phyloP scores from a whole-genome alignment of 2,329 filamentous ascomycete genomes.

The Alternaria novae-zelandiae region DNA sequence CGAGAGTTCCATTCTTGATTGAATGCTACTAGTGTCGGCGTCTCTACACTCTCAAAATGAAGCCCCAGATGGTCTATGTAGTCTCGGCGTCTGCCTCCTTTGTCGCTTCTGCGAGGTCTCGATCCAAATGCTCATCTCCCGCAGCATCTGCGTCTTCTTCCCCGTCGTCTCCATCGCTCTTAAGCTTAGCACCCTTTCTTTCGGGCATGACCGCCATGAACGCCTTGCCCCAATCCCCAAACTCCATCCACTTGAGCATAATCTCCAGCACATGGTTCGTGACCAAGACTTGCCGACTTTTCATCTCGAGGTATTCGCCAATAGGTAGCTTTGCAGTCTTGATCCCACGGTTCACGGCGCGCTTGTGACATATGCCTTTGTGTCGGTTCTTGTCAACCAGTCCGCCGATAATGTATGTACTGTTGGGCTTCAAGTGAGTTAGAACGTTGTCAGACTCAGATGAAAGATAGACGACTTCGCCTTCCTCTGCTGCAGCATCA shows the following conservation, averaged over 20 bases:
- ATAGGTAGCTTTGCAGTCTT: slow-evolving; percentile 92
- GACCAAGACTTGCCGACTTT: slow-evolving; percentile 81
- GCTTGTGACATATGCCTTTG: slow-evolving; percentile 90
- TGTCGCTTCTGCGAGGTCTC: slow-evolving; percentile 8
- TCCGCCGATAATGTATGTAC: slow-evolving; percentile 90
- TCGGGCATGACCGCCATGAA: slow-evolving; percentile 90
- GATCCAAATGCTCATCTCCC: slow-evolving; percentile 4
- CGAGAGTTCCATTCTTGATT: neutral
- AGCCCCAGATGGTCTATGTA: neutral
- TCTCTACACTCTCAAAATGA: neutral
- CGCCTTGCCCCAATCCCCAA: slow-evolving; percentile 87
- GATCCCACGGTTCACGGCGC: slow-evolving; percentile 75
- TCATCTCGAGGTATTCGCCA: slow-evolving; percentile 93
- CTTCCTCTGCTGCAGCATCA: slow-evolving; percentile 40
- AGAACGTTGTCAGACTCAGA: slow-evolving; percentile 90
- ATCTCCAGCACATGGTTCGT: slow-evolving; percentile 98
- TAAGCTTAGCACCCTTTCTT: slow-evolving; percentile 81
- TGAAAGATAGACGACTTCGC: slow-evolving; percentile 83
- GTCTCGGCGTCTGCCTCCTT: slow-evolving; percentile 3
- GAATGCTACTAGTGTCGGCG: neutral
- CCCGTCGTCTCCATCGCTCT: slow-evolving; percentile 32
- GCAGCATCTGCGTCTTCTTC: slow-evolving; percentile 19
- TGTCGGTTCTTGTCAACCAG: slow-evolving; percentile 96
- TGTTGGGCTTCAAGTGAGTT: slow-evolving; percentile 81
- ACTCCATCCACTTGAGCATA: slow-evolving; percentile 91